Evolutionary conservation across 495 filamentous ascomycete species (phyloP).

Genomic region (Coniosporium apollinis): DNA sequence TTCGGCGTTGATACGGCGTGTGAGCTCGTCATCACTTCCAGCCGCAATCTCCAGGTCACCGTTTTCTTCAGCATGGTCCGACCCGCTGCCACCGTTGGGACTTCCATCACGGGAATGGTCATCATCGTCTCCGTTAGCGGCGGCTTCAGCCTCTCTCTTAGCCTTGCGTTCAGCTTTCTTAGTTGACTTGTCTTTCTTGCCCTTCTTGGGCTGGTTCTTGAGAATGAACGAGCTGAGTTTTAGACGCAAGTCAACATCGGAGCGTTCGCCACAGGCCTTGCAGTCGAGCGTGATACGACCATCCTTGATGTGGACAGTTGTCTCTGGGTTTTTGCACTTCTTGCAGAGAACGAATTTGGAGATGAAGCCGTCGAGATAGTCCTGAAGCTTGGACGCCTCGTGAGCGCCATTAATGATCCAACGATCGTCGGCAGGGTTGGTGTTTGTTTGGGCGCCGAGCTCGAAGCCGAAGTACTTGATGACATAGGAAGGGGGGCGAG

Average conservation of each 20-base stretch:
- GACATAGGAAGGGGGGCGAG: slow-evolving; percentile 77
- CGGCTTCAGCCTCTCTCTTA: slow-evolving; percentile 37
- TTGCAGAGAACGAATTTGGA: slow-evolving; percentile 96
- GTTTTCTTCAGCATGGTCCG: slow-evolving; percentile 56
- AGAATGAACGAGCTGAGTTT: slow-evolving; percentile 96
- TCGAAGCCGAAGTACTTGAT: slow-evolving; percentile 99
- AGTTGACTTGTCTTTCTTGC: slow-evolving; percentile 87
- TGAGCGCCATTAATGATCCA: slow-evolving; percentile 99
- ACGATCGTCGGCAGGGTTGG: slow-evolving; percentile 88
- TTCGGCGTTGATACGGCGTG: slow-evolving; percentile 70
- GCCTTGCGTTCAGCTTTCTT: slow-evolving; percentile 69
- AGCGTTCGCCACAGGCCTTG: slow-evolving; percentile 93
- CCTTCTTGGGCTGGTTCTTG: slow-evolving; percentile 85
- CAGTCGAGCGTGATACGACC: slow-evolving; percentile 83
- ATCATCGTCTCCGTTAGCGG: slow-evolving; percentile 48
- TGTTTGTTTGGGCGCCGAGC: slow-evolving; percentile 94
- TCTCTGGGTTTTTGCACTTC: slow-evolving; percentile 99
- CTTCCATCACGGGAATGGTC: slow-evolving; percentile 35
- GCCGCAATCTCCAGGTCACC: slow-evolving; percentile 56
- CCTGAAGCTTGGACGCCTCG: slow-evolving; percentile 88
- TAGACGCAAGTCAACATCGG: slow-evolving; percentile 76
- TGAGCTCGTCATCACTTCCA: slow-evolving; percentile 82
- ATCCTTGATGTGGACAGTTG: slow-evolving; percentile 84
- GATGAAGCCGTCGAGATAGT: slow-evolving; percentile 97
- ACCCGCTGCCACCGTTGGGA: slow-evolving; percentile 53